Percentiles rank a stretch among this genome's conserved stretches.
phyloP scores from a whole-genome alignment of 371 early-diverging fungal species.

The Rhizopus stolonifer region DNA sequence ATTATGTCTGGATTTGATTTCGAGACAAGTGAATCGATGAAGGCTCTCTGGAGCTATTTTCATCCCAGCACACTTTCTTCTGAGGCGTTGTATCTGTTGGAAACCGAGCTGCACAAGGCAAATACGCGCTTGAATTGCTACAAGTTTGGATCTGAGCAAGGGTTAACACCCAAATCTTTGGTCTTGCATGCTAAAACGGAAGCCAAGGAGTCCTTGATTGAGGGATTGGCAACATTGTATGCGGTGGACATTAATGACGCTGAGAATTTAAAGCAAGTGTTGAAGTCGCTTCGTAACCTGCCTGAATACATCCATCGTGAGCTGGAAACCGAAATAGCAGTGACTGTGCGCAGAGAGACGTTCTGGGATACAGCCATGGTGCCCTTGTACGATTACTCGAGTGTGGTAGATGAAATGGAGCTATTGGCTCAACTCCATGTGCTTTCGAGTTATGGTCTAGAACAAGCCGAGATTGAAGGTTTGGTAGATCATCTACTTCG shows the following conservation, averaged over 20 bases:
- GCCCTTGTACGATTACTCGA: slow-evolving; percentile 58
- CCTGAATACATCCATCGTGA: slow-evolving; percentile 44
- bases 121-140: slow-evolving; percentile 33
- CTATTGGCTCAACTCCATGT: slow-evolving; percentile 45
- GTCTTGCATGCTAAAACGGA: slow-evolving; percentile 41
- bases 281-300: slow-evolving; percentile 54
- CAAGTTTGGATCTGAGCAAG: slow-evolving; percentile 25
- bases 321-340: slow-evolving; percentile 14
- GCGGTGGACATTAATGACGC: slow-evolving; percentile 63
- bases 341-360: slow-evolving; percentile 12
- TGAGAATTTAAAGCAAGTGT: slow-evolving; percentile 45
- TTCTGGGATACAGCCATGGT: slow-evolving; percentile 45
- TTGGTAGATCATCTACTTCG: slow-evolving; percentile 14
- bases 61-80: slow-evolving; percentile 59
- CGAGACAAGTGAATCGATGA: slow-evolving; percentile 60
- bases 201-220: slow-evolving; percentile 64
- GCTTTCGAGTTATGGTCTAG: slow-evolving; percentile 3
- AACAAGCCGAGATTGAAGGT: slow-evolving; percentile 7
- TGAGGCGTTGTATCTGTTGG: slow-evolving; percentile 45
- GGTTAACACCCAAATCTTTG: slow-evolving; percentile 23
- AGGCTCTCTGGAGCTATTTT: slow-evolving; percentile 61
- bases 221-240: slow-evolving; percentile 74
- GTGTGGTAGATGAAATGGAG: slow-evolving; percentile 56
- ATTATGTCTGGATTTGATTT: slow-evolving; percentile 46
- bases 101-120: slow-evolving; percentile 43